Percentiles rank a stretch among this genome's conserved stretches.
phyloP scores from a whole-genome alignment of 2,329 filamentous ascomycete genomes.

The Metarhizium sp. region DNA sequence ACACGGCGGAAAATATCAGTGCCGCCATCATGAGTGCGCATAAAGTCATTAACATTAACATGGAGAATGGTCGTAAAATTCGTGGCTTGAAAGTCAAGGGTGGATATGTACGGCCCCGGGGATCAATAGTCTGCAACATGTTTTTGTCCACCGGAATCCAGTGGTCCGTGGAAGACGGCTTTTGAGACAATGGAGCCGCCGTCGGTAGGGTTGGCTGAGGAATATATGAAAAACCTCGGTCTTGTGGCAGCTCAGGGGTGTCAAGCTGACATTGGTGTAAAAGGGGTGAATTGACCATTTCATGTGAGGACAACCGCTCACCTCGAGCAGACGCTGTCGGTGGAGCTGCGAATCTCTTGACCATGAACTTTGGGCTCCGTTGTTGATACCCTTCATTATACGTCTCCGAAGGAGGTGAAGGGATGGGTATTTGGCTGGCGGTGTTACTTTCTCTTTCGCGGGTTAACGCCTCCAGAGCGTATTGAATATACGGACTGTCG shows the following conservation, averaged over 20 bases:
- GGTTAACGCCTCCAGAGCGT: slow-evolving; percentile 81
- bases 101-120: slow-evolving; percentile 29
- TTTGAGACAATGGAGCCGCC: neutral
- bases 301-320: neutral
- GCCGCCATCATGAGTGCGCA: slow-evolving; percentile 62
- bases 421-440: slow-evolving; percentile 34
- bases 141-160: slow-evolving; percentile 26
- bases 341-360: neutral
- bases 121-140: slow-evolving; percentile 26
- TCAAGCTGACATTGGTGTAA: neutral
- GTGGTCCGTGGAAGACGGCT: slow-evolving; percentile 7
- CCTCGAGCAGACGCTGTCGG: neutral
- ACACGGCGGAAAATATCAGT: slow-evolving; percentile 64
- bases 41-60: slow-evolving; percentile 50
- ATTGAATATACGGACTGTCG: slow-evolving; percentile 79
- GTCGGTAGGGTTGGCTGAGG: slow-evolving; percentile 2
- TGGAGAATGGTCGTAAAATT: slow-evolving; percentile 57
- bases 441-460: slow-evolving; percentile 56
- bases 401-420: slow-evolving; percentile 28
- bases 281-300: neutral
- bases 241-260: neutral
- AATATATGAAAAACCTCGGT: neutral
- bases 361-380: neutral
- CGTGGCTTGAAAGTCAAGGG: slow-evolving; percentile 61
- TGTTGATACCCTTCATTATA: slow-evolving; percentile 21